Evolutionary conservation across 2,329 filamentous ascomycete genomes (phyloP), one percentile per base, ranked within the genome.

Genomic region (Sporothrix pallida): DNA sequence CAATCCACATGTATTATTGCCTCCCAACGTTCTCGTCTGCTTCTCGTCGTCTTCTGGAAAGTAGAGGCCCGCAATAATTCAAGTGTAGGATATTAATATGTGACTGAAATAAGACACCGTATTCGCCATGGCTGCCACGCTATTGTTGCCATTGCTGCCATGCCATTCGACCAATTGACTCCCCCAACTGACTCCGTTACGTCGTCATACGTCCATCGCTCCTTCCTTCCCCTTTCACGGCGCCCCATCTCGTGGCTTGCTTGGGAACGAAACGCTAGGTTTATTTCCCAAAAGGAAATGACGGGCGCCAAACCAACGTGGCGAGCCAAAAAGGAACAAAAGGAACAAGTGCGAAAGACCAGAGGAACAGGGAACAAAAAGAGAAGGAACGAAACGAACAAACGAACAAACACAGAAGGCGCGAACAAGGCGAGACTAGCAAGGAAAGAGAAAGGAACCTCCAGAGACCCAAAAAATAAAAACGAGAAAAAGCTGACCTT

Each of bases 221-320:
- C 20, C 52, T 20, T 12, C 52, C 52, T 56, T 56, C 17, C 52
- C 52, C 52, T 56, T 56, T 26, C 10, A 56, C 52, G 20, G 52
- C 31, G 23, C 8, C 13, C n/a, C 37, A 15, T 26, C 62, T 42
- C 17, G 37, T 65, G 42, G 42, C 42, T 37, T 26, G 42, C 17
- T 10, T 17, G 42, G 8, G 10, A 65, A 46, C 9, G 5, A 9
- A 37, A 60, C 62, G 42, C 42, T 46, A 67, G 62, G 17, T 37
- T 26, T 7, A 26, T 15, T 46, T 37, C 31, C 31, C 10, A 15
- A 48, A 65, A 65, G 37, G 42, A 26, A 26, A 67, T 48, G 62
- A 26, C n/a, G 62, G 62, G 62, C 62, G 42, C 42, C 62, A 65
- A 37, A 65, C 20, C 69, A 56, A 71, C 54, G 46, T 71, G 46